Evolutionary conservation across 257 asterid species (phyloP).

Genomic region (Nicotiana obtusifolia): DNA sequence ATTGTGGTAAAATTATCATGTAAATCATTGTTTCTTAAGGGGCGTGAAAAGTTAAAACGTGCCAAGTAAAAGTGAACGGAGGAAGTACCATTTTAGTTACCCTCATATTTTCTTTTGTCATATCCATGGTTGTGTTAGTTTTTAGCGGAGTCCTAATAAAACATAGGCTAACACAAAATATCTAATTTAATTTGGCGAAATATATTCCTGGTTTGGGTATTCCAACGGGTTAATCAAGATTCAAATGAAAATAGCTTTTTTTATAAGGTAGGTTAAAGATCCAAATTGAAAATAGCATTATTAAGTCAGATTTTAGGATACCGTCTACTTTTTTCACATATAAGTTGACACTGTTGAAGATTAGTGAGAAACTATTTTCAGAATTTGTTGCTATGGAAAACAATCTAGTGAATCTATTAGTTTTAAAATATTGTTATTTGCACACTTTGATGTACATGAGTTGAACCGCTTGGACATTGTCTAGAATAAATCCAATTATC

Average conservation of each 20-base stretch:
- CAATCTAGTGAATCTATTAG: background rate
- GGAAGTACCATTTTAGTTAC: background rate
- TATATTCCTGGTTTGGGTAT: background rate
- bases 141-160: background rate
- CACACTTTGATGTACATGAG: background rate
- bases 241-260: background rate
- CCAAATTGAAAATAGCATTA: background rate
- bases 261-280: too few relatives aligned
- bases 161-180: background rate
- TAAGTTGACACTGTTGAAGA: background rate
- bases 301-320: background rate
- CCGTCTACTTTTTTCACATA: background rate
- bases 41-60: too few relatives aligned
- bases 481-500: background rate
- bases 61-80: too few relatives aligned
- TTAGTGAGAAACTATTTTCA: background rate
- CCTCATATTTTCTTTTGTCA: background rate
- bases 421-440: background rate
- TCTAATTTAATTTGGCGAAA: background rate
- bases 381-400: background rate
- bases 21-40: too few relatives aligned
- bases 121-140: background rate
- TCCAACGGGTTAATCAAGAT: background rate
- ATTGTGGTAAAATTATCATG: too few relatives aligned
- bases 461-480: background rate